phyloP scores from a whole-genome alignment of 2,329 filamentous ascomycete species.

The Fusarium praegraminearum region DNA sequence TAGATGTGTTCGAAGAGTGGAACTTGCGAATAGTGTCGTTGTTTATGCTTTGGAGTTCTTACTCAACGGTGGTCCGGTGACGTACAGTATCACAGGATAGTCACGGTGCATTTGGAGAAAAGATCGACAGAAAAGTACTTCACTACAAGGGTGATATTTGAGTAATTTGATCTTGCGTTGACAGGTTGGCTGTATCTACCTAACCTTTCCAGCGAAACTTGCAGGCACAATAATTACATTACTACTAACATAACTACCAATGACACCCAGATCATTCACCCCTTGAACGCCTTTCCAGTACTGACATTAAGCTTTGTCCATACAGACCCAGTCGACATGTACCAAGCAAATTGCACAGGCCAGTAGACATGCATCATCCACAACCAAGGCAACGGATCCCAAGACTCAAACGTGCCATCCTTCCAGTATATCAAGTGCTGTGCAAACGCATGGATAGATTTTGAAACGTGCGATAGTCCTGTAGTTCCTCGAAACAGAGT shows the following conservation, averaged over 20 bases:
- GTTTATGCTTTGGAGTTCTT: neutral
- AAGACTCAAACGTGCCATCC: constrained; percentile 64
- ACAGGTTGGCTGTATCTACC: neutral
- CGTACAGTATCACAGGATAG: neutral
- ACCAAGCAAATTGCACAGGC: constrained; percentile 62
- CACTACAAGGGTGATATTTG: neutral
- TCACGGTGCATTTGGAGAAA: neutral
- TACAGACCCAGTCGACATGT: constrained; percentile 57
- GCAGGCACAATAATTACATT: neutral
- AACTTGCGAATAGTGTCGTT: neutral
- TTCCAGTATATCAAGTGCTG: constrained; percentile 63
- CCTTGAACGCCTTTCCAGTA: constrained; percentile 59
- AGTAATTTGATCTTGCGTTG: neutral
- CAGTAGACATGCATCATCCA: constrained; percentile 69
- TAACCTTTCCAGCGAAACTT: neutral
- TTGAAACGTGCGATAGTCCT: constrained; percentile 35
- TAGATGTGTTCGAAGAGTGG: neutral
- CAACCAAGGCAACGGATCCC: constrained; percentile 69
- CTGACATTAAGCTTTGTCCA: constrained; percentile 78
- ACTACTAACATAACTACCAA: neutral
- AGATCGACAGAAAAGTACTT: neutral
- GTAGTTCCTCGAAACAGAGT: constrained; percentile 43
- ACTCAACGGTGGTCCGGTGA: neutral
- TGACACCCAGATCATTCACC: neutral
- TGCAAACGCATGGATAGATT: constrained; percentile 47